phyloP scores from a whole-genome alignment of 805 yeast species.

The Barnettozyma salicaria region DNA sequence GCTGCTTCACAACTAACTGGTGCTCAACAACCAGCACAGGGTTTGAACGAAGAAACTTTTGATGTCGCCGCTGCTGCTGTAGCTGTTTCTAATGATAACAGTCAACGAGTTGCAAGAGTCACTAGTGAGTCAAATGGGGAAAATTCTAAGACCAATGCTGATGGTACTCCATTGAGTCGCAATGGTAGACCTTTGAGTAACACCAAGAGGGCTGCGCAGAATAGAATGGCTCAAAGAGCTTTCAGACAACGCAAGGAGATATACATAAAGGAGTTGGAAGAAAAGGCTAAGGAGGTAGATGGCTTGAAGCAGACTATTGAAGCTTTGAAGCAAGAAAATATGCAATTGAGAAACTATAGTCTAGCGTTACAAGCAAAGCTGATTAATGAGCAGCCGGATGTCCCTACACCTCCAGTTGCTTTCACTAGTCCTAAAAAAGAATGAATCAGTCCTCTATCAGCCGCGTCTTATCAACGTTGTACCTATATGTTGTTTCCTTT shows the following conservation, averaged over 20 bases:
- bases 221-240: conserved; percentile 87
- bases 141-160: conserved; percentile 2
- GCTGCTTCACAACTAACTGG: conserved; percentile 7
- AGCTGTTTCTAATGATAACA: conserved; percentile 20
- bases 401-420: conserved; percentile 35
- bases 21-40: conserved; percentile 9
- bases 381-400: conserved; percentile 43
- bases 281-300: conserved; percentile 57
- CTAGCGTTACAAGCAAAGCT: conserved; percentile 62
- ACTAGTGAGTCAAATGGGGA: neutral
- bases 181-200: conserved; percentile 40
- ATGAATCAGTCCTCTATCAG: no score
- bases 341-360: conserved; percentile 66
- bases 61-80: conserved; percentile 36
- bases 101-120: conserved; percentile 17
- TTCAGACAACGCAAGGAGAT: conserved; percentile 81
- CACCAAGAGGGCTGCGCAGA: conserved; percentile 86
- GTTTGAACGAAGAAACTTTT: conserved; percentile 20
- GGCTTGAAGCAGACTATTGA: conserved; percentile 60
- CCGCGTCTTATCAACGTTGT: no score
- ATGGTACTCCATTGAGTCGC: conserved; percentile 17
- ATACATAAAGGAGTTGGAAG: conserved; percentile 74
- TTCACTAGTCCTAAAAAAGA: conserved; percentile 21
- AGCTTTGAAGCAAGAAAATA: conserved; percentile 62
- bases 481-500: neutral